A percentile compares a stretch with the other conserved stretches of the same genome.
Evolutionary conservation across 805 yeast species (phyloP).

Genomic region (Wickerhamomyces chaumierensis): DNA sequence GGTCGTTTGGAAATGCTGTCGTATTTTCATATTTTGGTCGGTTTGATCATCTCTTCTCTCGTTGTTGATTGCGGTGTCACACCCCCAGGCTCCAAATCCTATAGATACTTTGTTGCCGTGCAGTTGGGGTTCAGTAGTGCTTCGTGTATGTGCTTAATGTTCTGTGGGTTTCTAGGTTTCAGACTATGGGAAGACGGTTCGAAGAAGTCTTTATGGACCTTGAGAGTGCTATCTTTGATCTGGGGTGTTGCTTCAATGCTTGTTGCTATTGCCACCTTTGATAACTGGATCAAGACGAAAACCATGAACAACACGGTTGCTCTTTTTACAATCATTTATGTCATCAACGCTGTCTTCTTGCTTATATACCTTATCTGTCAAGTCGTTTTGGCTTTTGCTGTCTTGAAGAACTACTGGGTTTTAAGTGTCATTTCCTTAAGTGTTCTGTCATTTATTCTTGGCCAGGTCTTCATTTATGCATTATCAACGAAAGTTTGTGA

Average conservation of each 20-base stretch:
- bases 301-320: conserved; percentile 44
- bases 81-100: conserved; percentile 71
- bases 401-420: conserved; percentile 78
- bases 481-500: conserved; percentile 58
- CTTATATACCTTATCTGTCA: conserved; percentile 57
- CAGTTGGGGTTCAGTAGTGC: conserved; percentile 71
- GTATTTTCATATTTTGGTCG: conserved; percentile 50
- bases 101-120: conserved; percentile 72
- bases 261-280: conserved; percentile 62
- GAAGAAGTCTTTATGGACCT: conserved; percentile 40
- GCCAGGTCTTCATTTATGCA: conserved; percentile 70
- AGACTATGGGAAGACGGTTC: conserved; percentile 96
- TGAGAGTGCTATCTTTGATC: conserved; percentile 38
- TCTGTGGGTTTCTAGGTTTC: conserved; percentile 73
- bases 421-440: conserved; percentile 73
- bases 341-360: conserved; percentile 60
- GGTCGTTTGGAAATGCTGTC: conserved; percentile 81
- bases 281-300: conserved; percentile 38
- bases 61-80: conserved; percentile 88
- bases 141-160: conserved; percentile 55
- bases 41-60: conserved; percentile 51
- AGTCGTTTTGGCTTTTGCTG: conserved; percentile 49
- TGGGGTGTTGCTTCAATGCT: conserved; percentile 61
- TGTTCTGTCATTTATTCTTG: conserved; percentile 60
- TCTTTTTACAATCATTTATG: conserved; percentile 57